Percentiles rank a stretch among this genome's conserved stretches.
Conservation (phyloP, 2,329 filamentous ascomycete genomes). For the Achaetomium macrosporum region DNA sequence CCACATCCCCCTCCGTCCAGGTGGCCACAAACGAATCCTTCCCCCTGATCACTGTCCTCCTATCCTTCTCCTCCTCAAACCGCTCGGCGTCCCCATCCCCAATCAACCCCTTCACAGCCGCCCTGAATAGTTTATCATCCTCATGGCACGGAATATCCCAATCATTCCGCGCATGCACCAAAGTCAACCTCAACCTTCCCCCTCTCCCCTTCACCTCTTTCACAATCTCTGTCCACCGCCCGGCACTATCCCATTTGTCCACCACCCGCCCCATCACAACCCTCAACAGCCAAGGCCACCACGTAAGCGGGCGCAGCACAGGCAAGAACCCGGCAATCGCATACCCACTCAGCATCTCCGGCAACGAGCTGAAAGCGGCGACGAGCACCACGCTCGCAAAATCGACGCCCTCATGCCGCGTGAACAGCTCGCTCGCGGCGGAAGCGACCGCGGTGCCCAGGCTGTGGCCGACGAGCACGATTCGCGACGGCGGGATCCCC, state of each 20-base stretch:
- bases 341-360: constrained; percentile 69
- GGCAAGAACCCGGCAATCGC: constrained; percentile 73
- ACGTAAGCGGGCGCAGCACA: constrained; percentile 66
- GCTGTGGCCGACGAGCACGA: constrained; percentile 79
- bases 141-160: constrained; percentile 73
- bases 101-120: constrained; percentile 49
- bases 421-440: constrained; percentile 67
- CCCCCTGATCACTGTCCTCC: constrained; percentile 38
- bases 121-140: constrained; percentile 57
- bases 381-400: constrained; percentile 79
- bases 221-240: constrained; percentile 56
- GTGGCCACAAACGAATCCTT: constrained; percentile 44
- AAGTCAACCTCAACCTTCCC: constrained; percentile 52
- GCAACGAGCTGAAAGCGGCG: constrained; percentile 70
- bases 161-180: constrained; percentile 79
- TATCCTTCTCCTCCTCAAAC: constrained; percentile 35
- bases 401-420: constrained; percentile 41
- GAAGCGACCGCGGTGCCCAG: constrained; percentile 80
- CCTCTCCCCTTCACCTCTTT: constrained; percentile 42
- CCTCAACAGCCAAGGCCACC: constrained; percentile 58
- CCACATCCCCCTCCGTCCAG: constrained; percentile 40
- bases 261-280: constrained; percentile 58
- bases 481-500: constrained; percentile 61
- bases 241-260: constrained; percentile 75
- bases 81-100: constrained; percentile 32